These are phyloP conservation scores for Asterochloris sp. DNA, from an alignment of 139 green algal species.

Conservation along the genomic window DNA sequence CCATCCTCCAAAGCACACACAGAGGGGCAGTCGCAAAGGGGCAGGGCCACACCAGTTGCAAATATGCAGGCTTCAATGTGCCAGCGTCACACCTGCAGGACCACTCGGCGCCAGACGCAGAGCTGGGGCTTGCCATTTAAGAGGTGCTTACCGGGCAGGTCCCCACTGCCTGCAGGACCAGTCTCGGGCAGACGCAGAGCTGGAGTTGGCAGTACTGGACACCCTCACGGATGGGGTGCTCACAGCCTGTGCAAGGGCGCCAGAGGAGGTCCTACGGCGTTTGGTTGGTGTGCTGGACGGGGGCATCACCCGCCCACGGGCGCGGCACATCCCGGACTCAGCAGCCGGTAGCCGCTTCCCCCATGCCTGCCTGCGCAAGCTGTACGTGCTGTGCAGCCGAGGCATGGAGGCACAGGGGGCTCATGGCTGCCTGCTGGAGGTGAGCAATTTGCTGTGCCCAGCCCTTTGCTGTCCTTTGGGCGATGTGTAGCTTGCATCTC, in stretches of 20 bases:
- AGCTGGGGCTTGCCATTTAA: no score
- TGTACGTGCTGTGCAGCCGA: conserved; percentile 80
- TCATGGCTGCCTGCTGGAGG: conserved; percentile 43
- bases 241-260: conserved; percentile 38
- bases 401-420: conserved; percentile 29
- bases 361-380: conserved; percentile 75
- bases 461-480: not conserved
- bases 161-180: no score
- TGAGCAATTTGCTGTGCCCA: conserved; percentile 7
- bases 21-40: no score
- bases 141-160: no score
- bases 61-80: no score
- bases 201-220: conserved; percentile 69
- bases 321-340: conserved; percentile 22
- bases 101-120: no score
- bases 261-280: conserved; percentile 36
- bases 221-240: conserved; percentile 71
- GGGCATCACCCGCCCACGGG: conserved; percentile 23
- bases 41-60: no score
- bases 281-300: conserved; percentile 68
- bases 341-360: conserved; percentile 52
- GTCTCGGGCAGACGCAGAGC: conserved; percentile 43
- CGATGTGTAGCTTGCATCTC: not conserved
- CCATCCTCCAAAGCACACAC: no score
- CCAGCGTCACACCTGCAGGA: no score